A percentile compares a stretch with the other conserved stretches of the same genome.
Conservation (phyloP, 1,139 yeast genomes). For the Debaryomyces fabryi region DNA sequence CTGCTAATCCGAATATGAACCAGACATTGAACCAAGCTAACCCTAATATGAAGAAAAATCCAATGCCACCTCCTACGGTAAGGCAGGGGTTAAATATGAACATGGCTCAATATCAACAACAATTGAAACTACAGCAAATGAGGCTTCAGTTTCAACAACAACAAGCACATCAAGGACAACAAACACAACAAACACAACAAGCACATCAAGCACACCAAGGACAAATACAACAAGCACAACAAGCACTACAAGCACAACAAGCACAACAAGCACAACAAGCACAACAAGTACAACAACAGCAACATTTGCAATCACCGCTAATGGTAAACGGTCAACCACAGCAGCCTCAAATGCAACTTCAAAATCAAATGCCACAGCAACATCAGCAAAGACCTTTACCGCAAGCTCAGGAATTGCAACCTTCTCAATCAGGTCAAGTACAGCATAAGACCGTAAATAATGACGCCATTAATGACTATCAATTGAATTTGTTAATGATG, state of each 20-base stretch:
- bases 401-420: background rate
- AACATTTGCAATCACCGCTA: background rate
- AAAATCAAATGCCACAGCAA: background rate
- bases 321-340: background rate
- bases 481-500: constrained; percentile 28
- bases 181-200: constrained; percentile 10
- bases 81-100: constrained; percentile 10
- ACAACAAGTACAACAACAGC: background rate
- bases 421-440: background rate
- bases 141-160: constrained; percentile 12
- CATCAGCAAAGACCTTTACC: background rate
- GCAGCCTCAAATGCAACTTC: background rate
- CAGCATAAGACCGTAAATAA: constrained; percentile 8
- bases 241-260: constrained; percentile 12
- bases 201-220: background rate
- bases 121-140: constrained; percentile 21
- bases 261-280: constrained; percentile 1
- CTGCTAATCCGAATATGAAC: constrained; percentile 34
- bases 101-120: constrained; percentile 16
- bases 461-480: constrained; percentile 28
- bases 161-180: constrained; percentile 16
- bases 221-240: constrained; percentile 16
- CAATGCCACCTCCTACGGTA: constrained; percentile 16
- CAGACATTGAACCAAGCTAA: constrained; percentile 21
- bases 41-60: constrained; percentile 9